Evolutionary conservation across 352 stramenopile genomes (phyloP).

Genomic region (Aphanomyces cochlioides): DNA sequence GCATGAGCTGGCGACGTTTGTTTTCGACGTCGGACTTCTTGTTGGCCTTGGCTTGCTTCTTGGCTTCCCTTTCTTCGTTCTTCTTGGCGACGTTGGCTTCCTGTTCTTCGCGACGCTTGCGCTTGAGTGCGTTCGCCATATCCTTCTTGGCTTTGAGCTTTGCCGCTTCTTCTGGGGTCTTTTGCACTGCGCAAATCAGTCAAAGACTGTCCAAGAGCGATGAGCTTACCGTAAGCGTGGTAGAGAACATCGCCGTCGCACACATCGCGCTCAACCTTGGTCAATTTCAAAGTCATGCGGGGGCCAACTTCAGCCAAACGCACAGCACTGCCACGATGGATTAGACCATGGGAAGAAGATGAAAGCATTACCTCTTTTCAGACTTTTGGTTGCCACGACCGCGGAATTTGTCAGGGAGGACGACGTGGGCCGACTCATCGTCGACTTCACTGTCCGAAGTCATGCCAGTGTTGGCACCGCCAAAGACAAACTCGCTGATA

Average conservation of each 20-base stretch:
- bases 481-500: constrained; percentile 95
- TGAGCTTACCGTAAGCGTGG: constrained; percentile 83
- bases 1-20: constrained; percentile 31
- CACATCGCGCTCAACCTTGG: constrained; percentile 96
- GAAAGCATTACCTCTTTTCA: constrained; percentile 63
- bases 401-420: constrained; percentile 89
- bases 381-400: constrained; percentile 89
- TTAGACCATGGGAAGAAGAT: constrained; percentile 21
- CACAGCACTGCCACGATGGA: constrained; percentile 57
- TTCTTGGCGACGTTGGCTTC: constrained; percentile 88
- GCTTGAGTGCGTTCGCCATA: constrained; percentile 63
- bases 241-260: constrained; percentile 97
- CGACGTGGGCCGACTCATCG: constrained; percentile 90
- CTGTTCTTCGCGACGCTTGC: constrained; percentile 84
- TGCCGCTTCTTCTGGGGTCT: constrained; percentile 79
- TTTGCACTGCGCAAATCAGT: constrained; percentile 44
- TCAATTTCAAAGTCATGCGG: constrained; percentile 91
- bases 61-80: constrained; percentile 68
- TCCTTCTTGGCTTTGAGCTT: constrained; percentile 79
- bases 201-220: not conserved
- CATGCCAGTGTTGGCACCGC: constrained; percentile 59
- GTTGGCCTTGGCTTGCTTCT: constrained; percentile 61
- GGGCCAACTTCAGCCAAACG: constrained; percentile 96
- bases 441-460: constrained; percentile 95
- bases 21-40: constrained; percentile 33